Evolutionary conservation across 2,329 filamentous ascomycete species (phyloP).

Genomic region (Bipolaris bicolor): DNA sequence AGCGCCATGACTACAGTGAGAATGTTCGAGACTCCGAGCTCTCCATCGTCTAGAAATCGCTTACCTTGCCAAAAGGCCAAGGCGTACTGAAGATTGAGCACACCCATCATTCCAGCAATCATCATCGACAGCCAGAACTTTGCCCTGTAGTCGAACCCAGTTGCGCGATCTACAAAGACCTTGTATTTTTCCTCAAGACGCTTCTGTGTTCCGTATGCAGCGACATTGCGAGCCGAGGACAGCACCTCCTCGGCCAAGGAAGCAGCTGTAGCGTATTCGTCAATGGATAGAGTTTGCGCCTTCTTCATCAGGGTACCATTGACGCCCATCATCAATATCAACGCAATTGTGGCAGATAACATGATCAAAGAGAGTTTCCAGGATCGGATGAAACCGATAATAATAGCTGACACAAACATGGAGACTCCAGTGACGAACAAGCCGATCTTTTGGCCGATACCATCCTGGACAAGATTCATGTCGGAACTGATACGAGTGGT

Average conservation of each 20-base stretch:
- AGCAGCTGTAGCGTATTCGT: constrained; percentile 82
- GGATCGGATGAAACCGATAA: constrained; percentile 89
- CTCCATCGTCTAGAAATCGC: constrained; percentile 61
- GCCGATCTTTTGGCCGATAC: constrained; percentile 62
- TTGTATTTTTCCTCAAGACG: constrained; percentile 90
- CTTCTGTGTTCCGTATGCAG: constrained; percentile 91
- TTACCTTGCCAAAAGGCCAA: constrained; percentile 57
- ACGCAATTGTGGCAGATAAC: constrained; percentile 76
- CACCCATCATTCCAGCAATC: constrained; percentile 81
- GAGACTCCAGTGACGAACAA: constrained; percentile 44
- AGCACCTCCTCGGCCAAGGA: constrained; percentile 93
- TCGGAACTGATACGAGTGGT: constrained; percentile 95
- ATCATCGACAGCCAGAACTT: constrained; percentile 77
- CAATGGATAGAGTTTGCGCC: constrained; percentile 73
- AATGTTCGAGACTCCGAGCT: constrained; percentile 71
- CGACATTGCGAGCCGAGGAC: constrained; percentile 88
- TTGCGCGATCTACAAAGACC: constrained; percentile 71
- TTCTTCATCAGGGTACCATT: constrained; percentile 78
- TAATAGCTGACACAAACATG: constrained; percentile 80
- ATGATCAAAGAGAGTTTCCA: constrained; percentile 95
- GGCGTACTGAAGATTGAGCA: constrained; percentile 75
- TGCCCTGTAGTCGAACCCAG: constrained; percentile 76
- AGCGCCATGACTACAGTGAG: constrained; percentile 88
- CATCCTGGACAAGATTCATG: constrained; percentile 92
- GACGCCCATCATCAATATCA: constrained; percentile 76